A percentile compares a stretch with the other conserved stretches of the same genome.
These are phyloP conservation scores for Aspergillus pseudotamarii DNA, from an alignment of 2,329 filamentous ascomycete genomes.

Conservation along the genomic window DNA sequence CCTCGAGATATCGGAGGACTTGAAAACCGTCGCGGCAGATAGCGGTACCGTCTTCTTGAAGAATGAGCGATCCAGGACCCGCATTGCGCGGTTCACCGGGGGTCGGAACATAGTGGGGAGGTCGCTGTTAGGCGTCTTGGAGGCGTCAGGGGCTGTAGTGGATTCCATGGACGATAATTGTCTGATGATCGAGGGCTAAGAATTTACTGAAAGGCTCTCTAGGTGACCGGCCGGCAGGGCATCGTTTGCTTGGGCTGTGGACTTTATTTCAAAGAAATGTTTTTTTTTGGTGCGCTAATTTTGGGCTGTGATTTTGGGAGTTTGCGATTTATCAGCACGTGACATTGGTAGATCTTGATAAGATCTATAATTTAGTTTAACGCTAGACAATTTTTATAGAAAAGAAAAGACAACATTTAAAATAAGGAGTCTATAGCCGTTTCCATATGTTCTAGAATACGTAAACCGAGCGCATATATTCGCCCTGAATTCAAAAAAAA, in stretches of 20 bases:
- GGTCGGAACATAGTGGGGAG: slow-evolving; percentile 68
- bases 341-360: slow-evolving; percentile 5
- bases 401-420: not conserved
- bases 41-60: slow-evolving; percentile 77
- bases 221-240: not conserved
- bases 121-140: slow-evolving; percentile 27
- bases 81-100: slow-evolving; percentile 77
- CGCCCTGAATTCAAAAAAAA: not conserved
- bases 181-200: not conserved
- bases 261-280: not conserved
- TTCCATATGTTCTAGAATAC: not conserved
- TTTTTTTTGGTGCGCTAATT: slow-evolving; percentile 4
- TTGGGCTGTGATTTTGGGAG: not conserved
- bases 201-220: no score
- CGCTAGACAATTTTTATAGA: not conserved
- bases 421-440: not conserved
- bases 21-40: slow-evolving; percentile 75
- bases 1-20: slow-evolving; percentile 72
- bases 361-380: slow-evolving; percentile 6
- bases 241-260: not conserved
- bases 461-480: not conserved
- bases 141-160: slow-evolving; percentile 12
- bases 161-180: slow-evolving; percentile 19
- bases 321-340: slow-evolving; percentile 15
- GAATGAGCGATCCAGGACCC: slow-evolving; percentile 77